Percentiles rank a stretch among this genome's conserved stretches.
These are phyloP conservation scores for Westerdykella aurantiaca DNA, from an alignment of 2,329 filamentous ascomycete species.

Conservation along the genomic window DNA sequence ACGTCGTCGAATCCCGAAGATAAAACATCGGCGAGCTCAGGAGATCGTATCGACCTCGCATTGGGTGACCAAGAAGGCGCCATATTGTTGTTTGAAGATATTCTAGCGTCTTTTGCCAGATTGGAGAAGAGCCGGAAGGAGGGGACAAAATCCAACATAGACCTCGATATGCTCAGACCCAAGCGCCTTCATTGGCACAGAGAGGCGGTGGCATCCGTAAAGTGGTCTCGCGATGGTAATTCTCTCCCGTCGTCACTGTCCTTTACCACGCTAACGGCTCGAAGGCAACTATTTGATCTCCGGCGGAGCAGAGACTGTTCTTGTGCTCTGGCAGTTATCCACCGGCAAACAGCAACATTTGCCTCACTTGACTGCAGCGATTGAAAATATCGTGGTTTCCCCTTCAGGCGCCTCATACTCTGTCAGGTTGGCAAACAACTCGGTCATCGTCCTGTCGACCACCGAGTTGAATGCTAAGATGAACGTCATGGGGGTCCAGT, in stretches of 20 bases:
- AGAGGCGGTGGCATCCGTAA: constrained; percentile 72
- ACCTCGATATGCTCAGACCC: constrained; percentile 44
- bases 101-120: constrained; percentile 52
- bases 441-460: constrained; percentile 82
- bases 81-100: constrained; percentile 76
- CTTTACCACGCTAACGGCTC: too few species aligned
- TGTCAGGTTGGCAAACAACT: constrained; percentile 85
- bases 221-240: constrained; percentile 86
- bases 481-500: constrained; percentile 78
- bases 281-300: constrained; percentile 88
- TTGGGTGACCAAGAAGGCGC: constrained; percentile 71
- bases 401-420: constrained; percentile 73
- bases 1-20: constrained; percentile 51
- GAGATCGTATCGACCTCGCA: constrained; percentile 61
- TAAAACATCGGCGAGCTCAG: constrained; percentile 29
- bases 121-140: constrained; percentile 38
- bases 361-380: constrained; percentile 80
- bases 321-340: constrained; percentile 90
- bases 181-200: constrained; percentile 88
- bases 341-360: constrained; percentile 76
- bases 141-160: constrained; percentile 15
- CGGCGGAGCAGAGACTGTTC: constrained; percentile 80
- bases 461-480: constrained; percentile 79
- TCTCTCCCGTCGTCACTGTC: too few species aligned
- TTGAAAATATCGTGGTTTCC: constrained; percentile 81